Base-by-base conservation (phyloP, 495 filamentous ascomycete genomes). In the Penicillium pancosmium region DNA sequence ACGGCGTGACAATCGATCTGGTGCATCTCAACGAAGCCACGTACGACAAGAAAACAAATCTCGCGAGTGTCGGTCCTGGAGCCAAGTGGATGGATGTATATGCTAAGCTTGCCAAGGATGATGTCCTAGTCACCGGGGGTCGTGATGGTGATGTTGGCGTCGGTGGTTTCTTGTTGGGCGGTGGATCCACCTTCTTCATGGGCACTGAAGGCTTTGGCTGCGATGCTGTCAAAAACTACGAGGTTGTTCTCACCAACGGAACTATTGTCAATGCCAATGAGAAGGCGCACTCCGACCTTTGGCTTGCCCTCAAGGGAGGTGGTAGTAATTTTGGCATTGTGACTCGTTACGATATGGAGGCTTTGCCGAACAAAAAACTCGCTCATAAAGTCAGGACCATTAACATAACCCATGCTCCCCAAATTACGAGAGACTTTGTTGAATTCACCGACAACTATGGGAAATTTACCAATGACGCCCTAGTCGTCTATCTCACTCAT, bases 241-340 rank as follows among this genome's bases (percentile, higher is more conserved):
- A 84, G 58, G 74, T 84, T n/a, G 81, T 86, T 6, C 71, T 86
- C 5, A 80, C 76, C 0, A 71, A 73, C 47, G 83, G 83, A 3
- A 54, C 57, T 1, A 72, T 83, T 31, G 63, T 80, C 46, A 77
- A 82, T 43, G 82, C 77, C 49, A 84, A 81, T 58, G 56, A 60
- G 2, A 44, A 57, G 0, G 60, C 61, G 0, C 71, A 81, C 47
- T 7, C 72, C 0, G 82, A 86, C 53, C 65, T 87, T 7, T 85
- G 69, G 68, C 67, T 65, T 50, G 83, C 84, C 5, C 73, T 86
- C 3, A 83, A 84, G 44, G 85, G 83, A 6, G 83, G 83, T 13
- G 55, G 68, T 2, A 78, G 73, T 62, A 84, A 84, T 65, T 84
- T 83, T 57, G 83, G 82, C 1, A 77, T 86, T 31, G 79, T 86